Evolutionary conservation across 441 rosid species (phyloP).

Genomic region (Cnidoscolus chayamansa): DNA sequence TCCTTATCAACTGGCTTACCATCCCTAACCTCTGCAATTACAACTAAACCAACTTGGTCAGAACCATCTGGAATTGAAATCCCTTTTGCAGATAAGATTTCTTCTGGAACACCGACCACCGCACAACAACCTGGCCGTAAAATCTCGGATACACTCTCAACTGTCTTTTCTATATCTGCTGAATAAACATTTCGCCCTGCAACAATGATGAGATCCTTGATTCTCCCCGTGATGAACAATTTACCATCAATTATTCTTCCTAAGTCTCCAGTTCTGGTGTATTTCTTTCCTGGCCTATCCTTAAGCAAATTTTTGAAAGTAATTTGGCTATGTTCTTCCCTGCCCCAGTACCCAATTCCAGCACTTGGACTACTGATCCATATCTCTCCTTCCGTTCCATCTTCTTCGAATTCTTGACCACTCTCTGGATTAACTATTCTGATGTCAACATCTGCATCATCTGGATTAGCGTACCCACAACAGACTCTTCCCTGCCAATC

Average conservation of each 20-base stretch:
- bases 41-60: constrained; percentile 65
- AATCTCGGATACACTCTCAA: constrained; percentile 54
- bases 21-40: constrained; percentile 67
- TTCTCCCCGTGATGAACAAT: constrained; percentile 70
- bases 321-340: constrained; percentile 45
- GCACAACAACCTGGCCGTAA: constrained; percentile 77
- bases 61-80: constrained; percentile 50
- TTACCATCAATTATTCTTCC: constrained; percentile 61
- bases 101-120: constrained; percentile 68
- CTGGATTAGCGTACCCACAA: constrained; percentile 48
- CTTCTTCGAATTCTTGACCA: constrained; percentile 40
- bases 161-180: constrained; percentile 66
- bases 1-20: constrained; percentile 43
- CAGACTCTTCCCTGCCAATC: constrained; percentile 76
- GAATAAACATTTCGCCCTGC: constrained; percentile 74
- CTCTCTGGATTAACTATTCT: constrained; percentile 51
- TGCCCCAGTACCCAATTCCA: constrained; percentile 72
- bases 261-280: constrained; percentile 63
- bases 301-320: constrained; percentile 53
- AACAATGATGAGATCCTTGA: constrained; percentile 71
- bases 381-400: constrained; percentile 66
- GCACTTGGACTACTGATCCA: constrained; percentile 70
- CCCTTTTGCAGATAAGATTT: constrained; percentile 54
- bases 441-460: constrained; percentile 49
- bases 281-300: constrained; percentile 40